Conservation (phyloP, 148 eudicot species). For the Rheum nobile region DNA sequence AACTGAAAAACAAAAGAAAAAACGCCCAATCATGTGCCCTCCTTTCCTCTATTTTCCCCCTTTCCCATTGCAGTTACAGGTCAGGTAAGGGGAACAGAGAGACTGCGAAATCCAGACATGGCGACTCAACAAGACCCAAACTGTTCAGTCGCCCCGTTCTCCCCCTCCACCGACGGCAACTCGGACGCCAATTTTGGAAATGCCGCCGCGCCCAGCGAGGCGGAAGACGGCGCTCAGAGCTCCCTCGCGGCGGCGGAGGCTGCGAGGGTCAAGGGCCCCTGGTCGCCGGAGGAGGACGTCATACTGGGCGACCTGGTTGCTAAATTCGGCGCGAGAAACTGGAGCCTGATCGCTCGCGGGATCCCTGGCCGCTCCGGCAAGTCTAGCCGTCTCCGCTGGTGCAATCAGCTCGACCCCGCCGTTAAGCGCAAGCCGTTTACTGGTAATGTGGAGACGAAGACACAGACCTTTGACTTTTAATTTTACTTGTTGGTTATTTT, state of each 20-base stretch:
- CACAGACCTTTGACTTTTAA: not conserved
- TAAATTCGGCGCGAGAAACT: slow-evolving; percentile 30
- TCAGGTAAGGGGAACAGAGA: not conserved
- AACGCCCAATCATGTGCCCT: not conserved
- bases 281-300: slow-evolving; percentile 1
- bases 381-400: slow-evolving; percentile 67
- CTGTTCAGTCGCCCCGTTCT: not conserved
- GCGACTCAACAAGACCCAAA: not conserved
- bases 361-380: slow-evolving; percentile 65
- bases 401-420: slow-evolving; percentile 59
- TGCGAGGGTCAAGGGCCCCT: not conserved
- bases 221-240: not conserved
- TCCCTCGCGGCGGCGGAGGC: slow-evolving; percentile 1
- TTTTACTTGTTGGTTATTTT: not conserved
- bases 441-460: slow-evolving; percentile 25
- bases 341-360: slow-evolving; percentile 57
- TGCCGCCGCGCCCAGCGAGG: not conserved
- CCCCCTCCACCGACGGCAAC: not conserved
- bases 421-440: slow-evolving; percentile 61
- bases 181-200: not conserved
- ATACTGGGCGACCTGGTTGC: not conserved
- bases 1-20: too few relatives aligned
- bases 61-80: not conserved
- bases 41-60: not conserved
- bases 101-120: not conserved